phyloP scores from a whole-genome alignment of 2,329 filamentous ascomycete genomes.

The Monilinia fructicola region DNA sequence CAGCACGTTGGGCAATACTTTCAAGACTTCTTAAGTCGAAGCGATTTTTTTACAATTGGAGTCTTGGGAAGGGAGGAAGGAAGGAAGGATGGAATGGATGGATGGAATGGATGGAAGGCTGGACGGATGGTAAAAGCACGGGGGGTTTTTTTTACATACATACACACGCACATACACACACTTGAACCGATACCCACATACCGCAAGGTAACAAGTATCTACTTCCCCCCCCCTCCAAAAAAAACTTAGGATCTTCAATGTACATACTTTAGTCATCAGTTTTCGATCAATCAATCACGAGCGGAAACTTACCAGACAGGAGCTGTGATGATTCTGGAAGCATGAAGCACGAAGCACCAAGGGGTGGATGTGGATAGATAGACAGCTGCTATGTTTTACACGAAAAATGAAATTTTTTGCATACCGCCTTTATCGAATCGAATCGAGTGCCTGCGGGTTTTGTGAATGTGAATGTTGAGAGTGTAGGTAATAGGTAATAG shows the following conservation, averaged over 20 bases:
- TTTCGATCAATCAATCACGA: background rate
- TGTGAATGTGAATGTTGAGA: no score
- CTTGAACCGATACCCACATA: slow-evolving; percentile 1
- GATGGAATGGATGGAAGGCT: background rate
- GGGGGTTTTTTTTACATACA: background rate
- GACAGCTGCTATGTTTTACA: no score
- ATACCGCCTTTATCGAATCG: no score
- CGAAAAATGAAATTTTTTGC: no score
- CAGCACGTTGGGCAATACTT: slow-evolving; percentile 19
- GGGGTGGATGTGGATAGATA: background rate
- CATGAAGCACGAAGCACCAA: no score
- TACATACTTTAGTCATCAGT: slow-evolving; percentile 1
- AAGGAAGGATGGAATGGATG: background rate
- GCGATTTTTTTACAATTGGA: background rate
- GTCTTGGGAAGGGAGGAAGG: background rate
- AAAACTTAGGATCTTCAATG: background rate
- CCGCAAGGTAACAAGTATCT: background rate
- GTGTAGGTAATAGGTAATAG: no score
- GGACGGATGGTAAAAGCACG: background rate
- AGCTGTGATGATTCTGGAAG: no score
- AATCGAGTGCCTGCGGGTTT: no score
- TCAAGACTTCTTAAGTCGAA: slow-evolving; percentile 8
- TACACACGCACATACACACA: background rate
- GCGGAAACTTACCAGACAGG: background rate
- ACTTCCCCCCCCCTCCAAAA: background rate